Percentiles rank a stretch among this genome's conserved stretches.
Conservation (phyloP, 768 basidiomycete species). For the Vararia minispora region DNA sequence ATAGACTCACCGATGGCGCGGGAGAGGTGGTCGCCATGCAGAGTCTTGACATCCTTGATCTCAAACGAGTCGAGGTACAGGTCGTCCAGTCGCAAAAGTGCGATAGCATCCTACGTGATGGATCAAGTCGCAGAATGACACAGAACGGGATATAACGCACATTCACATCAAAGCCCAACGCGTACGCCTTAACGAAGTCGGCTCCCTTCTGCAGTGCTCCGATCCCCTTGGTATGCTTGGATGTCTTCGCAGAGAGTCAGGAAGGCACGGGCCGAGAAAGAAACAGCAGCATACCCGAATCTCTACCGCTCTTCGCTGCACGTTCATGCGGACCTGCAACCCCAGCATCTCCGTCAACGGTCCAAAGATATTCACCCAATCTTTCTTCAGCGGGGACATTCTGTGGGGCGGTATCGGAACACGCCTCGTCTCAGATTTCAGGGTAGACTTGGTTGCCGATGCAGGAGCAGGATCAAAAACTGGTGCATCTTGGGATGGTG, state of each 20-base stretch:
- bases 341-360: slow-evolving; percentile 92
- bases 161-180: slow-evolving; percentile 91
- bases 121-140: slow-evolving; percentile 2
- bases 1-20: slow-evolving; percentile 76
- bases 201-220: slow-evolving; percentile 94
- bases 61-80: slow-evolving; percentile 98
- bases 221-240: slow-evolving; percentile 86
- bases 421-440: slow-evolving; percentile 79
- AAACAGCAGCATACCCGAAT: slow-evolving; percentile 55
- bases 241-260: slow-evolving; percentile 45
- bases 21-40: slow-evolving; percentile 97
- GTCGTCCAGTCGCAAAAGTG: slow-evolving; percentile 89
- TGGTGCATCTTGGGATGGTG: slow-evolving; percentile 44
- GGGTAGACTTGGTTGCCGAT: slow-evolving; percentile 38
- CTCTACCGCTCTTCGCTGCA: slow-evolving; percentile 81
- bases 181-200: slow-evolving; percentile 93
- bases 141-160: slow-evolving; percentile 30
- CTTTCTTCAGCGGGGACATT: slow-evolving; percentile 94
- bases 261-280: neutral
- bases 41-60: slow-evolving; percentile 97
- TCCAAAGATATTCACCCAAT: slow-evolving; percentile 92
- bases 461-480: slow-evolving; percentile 62
- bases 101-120: slow-evolving; percentile 73
- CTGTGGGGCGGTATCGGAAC: slow-evolving; percentile 93
- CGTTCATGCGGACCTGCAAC: slow-evolving; percentile 96